Conservation (phyloP, 192 early-diverging fungal species). For the Entomortierella beljakovae region DNA sequence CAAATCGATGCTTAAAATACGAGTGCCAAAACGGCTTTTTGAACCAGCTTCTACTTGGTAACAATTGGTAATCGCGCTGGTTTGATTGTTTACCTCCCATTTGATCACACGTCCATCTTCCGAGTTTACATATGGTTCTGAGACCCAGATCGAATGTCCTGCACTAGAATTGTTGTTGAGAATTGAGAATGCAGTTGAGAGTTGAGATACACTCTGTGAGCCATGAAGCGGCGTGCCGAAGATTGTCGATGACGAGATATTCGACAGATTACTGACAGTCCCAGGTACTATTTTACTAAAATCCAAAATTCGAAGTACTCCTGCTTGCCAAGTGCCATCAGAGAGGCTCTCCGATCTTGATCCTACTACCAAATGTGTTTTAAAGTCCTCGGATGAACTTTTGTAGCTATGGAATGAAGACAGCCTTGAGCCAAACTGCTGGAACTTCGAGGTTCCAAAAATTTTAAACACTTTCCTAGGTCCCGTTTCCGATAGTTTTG, state of each 20-base stretch:
- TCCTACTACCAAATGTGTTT: neutral
- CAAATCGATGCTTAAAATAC: slow-evolving; percentile 1
- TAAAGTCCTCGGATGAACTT: neutral
- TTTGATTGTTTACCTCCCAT: neutral
- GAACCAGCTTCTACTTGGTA: neutral
- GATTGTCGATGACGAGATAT: neutral
- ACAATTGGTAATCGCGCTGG: neutral
- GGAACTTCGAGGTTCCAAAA: neutral
- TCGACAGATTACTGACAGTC: neutral
- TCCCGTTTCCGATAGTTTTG: neutral
- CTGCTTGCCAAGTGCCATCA: slow-evolving; percentile 14
- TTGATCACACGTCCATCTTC: slow-evolving; percentile 8
- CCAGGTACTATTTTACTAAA: neutral
- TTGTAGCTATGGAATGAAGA: neutral
- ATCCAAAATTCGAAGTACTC: slow-evolving; percentile 10
- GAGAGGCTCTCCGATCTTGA: slow-evolving; percentile 10
- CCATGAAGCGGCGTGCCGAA: slow-evolving; percentile 3
- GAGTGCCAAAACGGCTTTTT: neutral
- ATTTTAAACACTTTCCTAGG: neutral
- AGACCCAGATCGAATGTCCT: slow-evolving; percentile 9
- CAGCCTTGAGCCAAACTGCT: slow-evolving; percentile 7
- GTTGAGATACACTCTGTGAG: slow-evolving; percentile 7
- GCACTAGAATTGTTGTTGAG: neutral
- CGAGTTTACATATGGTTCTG: neutral
- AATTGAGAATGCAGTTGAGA: slow-evolving; percentile 1